A percentile compares a stretch with the other conserved stretches of the same genome.
These are phyloP conservation scores for Liriodendron chinense DNA, from an alignment of 164 flowering plant species.

Conservation along the genomic window DNA sequence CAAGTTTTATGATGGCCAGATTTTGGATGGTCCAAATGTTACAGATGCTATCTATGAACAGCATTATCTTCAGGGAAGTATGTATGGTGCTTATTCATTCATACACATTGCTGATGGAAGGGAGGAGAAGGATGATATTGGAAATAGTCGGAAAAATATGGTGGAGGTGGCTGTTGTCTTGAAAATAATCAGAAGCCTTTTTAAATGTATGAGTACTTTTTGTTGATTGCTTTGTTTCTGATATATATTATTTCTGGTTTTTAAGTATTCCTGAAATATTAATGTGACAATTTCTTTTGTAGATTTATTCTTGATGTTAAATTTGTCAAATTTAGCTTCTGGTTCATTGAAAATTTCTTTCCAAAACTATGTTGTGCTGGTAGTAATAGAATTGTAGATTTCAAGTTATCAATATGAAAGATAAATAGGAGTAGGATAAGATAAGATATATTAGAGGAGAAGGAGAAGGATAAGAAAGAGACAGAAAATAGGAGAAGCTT, in stretches of 20 bases:
- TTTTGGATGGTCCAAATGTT: conserved; percentile 36
- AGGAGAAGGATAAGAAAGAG: too few species aligned
- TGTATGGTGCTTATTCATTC: conserved; percentile 52
- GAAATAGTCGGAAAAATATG: conserved; percentile 31
- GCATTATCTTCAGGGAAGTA: conserved; percentile 27
- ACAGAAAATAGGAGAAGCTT: too few species aligned
- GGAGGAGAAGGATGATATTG: conserved; percentile 19
- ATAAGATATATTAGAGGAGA: too few species aligned
- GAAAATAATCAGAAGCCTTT: conserved; percentile 28
- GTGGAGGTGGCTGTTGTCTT: conserved; percentile 36
- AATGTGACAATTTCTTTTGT: background rate
- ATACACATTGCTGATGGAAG: conserved; percentile 27
- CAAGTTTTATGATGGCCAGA: conserved; percentile 31
- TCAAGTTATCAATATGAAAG: too few species aligned
- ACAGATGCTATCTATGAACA: conserved; percentile 16
- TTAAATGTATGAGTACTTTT: conserved; percentile 25
- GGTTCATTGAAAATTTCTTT: background rate
- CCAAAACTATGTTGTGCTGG: too few species aligned
- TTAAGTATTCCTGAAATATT: background rate
- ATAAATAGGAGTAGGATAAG: too few species aligned
- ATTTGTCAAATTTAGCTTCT: background rate
- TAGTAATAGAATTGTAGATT: too few species aligned
- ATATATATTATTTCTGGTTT: background rate
- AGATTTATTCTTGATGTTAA: background rate
- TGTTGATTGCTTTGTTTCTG: background rate